Percentiles rank a stretch among this genome's conserved stretches.
Evolutionary conservation across 768 basidiomycete genomes (phyloP).

Genomic region (Artomyces pyxidatus): DNA sequence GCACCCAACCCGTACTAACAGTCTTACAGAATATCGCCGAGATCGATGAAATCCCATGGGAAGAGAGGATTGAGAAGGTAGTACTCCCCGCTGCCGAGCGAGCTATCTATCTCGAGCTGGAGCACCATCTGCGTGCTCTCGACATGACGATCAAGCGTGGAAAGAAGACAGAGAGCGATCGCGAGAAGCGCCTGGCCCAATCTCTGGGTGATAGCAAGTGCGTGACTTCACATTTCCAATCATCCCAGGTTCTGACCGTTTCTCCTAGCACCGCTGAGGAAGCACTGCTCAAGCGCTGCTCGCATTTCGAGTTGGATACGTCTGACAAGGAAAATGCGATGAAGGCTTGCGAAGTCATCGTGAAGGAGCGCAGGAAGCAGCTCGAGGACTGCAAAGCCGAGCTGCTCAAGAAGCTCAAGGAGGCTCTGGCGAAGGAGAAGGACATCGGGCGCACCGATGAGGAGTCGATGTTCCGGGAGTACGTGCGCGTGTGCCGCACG

Average conservation of each 20-base stretch:
- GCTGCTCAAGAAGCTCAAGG: constrained; percentile 54
- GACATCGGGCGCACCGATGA: constrained; percentile 46
- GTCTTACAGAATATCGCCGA: constrained; percentile 78
- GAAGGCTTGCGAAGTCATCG: constrained; percentile 90
- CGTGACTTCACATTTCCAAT: neutral
- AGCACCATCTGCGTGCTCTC: constrained; percentile 84
- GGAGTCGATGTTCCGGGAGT: constrained; percentile 77
- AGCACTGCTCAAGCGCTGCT: constrained; percentile 90
- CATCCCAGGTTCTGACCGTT: neutral
- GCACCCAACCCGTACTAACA: neutral
- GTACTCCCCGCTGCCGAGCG: constrained; percentile 87
- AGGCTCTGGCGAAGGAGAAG: constrained; percentile 63
- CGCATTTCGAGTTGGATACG: constrained; percentile 84
- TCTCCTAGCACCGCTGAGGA: constrained; percentile 71
- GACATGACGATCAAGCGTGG: constrained; percentile 73
- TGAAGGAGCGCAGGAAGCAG: constrained; percentile 72
- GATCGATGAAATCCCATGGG: constrained; percentile 90
- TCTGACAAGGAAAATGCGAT: constrained; percentile 64
- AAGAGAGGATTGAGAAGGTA: constrained; percentile 52
- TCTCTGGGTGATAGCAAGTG: constrained; percentile 79
- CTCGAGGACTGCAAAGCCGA: constrained; percentile 73
- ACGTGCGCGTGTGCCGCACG: constrained; percentile 56
- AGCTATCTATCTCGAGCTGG: constrained; percentile 89
- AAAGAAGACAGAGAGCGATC: constrained; percentile 67
- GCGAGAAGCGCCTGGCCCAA: constrained; percentile 80